Evolutionary conservation across 1,284 basidiomycete genomes (phyloP), one percentile per base, ranked within the genome.

Genomic region (Ceratobasidium theobromae): DNA sequence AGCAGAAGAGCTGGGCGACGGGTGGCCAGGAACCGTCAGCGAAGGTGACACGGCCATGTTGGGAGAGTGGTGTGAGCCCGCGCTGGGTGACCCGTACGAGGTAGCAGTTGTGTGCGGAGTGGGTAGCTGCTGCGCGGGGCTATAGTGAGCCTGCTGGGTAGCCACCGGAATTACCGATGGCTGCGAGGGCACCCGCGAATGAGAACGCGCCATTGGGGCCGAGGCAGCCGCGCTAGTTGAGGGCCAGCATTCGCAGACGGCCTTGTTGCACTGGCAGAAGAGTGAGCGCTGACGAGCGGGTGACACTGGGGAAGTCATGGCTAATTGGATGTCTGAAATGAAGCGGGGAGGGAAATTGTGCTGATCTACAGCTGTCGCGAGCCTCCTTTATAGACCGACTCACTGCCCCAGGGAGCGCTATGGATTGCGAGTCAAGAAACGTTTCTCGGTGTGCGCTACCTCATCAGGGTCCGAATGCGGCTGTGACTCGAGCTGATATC

Each of bases 91-190:
- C 2, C 48, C 23, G 28, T 51, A 32, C 5, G 48, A 52, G 46
- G 45, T 23, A 4, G 57, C 35, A 18, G 60, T 48, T 38, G 60
- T 64, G 9, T n/a, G 60, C 6, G 60, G 60, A 27, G 60, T 52
- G 4, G 49, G 49, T 28, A 52, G 28, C 49, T 32, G 28, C 23
- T 62, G 58, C 6, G 43, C 60, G 4, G 60, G 35, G n/a, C 28
- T 18, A 43, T 64, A 52, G 49, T 43, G 60, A 5, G 49, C 27
- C 28, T 28, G 38, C 4, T 21, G 49, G 21, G 48, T 23, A 23
- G 43, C 43, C 8, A 21, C 43, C 9, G 48, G 28, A 18, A 45
- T 16, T 30, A 35, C 23, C 18, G 48, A 21, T 25, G 48, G 48
- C 27, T 35, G 35, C 32, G 58, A 28, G 14, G 32, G 58, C 48